phyloP scores from a whole-genome alignment of 495 filamentous ascomycete genomes.

The Penicillium coprophilum region DNA sequence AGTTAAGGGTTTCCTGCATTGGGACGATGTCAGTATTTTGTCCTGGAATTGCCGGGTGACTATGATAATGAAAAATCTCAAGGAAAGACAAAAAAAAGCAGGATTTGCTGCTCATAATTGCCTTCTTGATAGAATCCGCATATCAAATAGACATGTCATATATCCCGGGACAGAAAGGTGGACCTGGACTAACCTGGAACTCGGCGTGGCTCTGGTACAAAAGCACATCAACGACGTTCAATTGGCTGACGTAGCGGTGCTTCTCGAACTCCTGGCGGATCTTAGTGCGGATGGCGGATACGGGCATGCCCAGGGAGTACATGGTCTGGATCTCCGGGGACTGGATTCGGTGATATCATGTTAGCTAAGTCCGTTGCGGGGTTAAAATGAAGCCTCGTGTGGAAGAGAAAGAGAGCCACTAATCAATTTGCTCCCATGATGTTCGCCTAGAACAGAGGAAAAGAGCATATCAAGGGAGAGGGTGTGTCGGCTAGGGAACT shows the following conservation, averaged over 20 bases:
- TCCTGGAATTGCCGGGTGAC: not conserved
- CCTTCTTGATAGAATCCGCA: not conserved
- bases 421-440: not conserved
- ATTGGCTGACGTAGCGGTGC: constrained; percentile 87
- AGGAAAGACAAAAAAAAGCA: not conserved
- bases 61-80: not conserved
- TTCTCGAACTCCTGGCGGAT: constrained; percentile 97
- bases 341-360: constrained; percentile 47
- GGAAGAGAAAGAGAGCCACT: not conserved
- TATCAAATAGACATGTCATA: not conserved
- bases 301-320: constrained; percentile 88
- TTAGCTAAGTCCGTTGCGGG: constrained; percentile 17
- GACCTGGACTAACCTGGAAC: constrained; percentile 64
- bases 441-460: not conserved
- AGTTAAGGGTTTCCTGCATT: constrained; percentile 91
- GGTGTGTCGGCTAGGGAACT: constrained; percentile 6
- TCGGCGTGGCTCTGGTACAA: constrained; percentile 84
- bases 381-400: not conserved
- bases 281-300: constrained; percentile 86
- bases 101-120: not conserved
- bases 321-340: constrained; percentile 94
- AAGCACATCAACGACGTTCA: constrained; percentile 83
- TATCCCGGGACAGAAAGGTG: not conserved
- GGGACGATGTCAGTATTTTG: constrained; percentile 6
- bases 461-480: constrained; percentile 13